Conservation (phyloP, 129 eudicot genomes). For the Pseudognaphalium luteoalbum region DNA sequence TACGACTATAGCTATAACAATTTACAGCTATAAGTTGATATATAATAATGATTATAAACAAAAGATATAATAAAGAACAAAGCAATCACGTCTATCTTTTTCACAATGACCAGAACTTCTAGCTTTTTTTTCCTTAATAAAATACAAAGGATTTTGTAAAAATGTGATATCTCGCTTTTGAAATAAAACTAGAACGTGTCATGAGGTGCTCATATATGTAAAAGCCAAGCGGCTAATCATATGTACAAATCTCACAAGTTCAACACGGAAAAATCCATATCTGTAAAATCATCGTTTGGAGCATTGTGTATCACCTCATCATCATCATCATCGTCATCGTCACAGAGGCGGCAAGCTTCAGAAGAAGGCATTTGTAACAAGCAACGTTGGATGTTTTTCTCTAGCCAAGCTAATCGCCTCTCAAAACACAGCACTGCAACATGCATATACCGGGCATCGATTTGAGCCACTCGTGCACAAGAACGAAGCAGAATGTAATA, state of each 20-base stretch:
- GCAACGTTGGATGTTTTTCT: constrained; percentile 49
- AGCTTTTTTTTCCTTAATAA: no score
- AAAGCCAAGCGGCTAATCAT: background rate
- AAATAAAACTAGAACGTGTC: no score
- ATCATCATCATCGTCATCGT: constrained; percentile 12
- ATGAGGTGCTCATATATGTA: background rate
- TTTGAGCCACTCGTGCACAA: constrained; percentile 73
- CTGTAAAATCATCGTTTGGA: constrained; percentile 25
- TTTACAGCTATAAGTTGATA: no score
- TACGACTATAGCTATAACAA: no score
- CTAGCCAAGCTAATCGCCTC: constrained; percentile 61
- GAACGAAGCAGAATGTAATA: constrained; percentile 72
- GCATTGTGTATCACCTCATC: constrained; percentile 30
- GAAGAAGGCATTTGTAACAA: constrained; percentile 32
- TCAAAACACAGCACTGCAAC: constrained; percentile 59
- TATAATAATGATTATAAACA: no score
- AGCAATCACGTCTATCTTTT: no score
- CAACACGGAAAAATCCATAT: constrained; percentile 26
- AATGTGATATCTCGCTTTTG: no score
- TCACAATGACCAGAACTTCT: no score
- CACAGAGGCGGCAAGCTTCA: constrained; percentile 39
- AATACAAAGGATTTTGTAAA: no score
- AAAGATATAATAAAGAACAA: no score
- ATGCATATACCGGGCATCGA: constrained; percentile 44
- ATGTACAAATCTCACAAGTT: constrained; percentile 30